Base-by-base conservation (phyloP, 257 asterid species). In the Nicotiana tabacum region DNA sequence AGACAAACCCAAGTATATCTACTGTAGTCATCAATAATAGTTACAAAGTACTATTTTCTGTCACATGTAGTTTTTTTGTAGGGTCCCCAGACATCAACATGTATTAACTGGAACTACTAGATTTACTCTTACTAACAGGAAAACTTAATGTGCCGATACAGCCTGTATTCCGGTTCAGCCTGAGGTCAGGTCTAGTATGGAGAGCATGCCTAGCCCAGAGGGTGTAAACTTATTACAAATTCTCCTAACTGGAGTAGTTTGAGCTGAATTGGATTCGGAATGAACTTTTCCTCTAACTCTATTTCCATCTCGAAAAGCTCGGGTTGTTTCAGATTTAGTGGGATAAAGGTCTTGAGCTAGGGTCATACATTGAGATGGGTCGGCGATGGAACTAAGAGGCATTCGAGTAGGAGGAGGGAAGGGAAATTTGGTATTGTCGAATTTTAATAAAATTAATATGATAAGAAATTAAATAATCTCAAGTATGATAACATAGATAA, bases 361-460 rank as follows among this genome's bases (percentile, higher is more conserved):
- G 32, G 84, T 81, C 8, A 76, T 91, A 85, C 67, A 82, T 24
- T 94, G 98, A 18, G 94, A 90, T 1, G 98, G 97, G 82, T 93
- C 97, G 1, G 93, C 85, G 11, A 95, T 95, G 33, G 96, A 88
- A 83, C 46, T 91, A 48, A 94, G 92, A 24, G 98, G 98, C 60
- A 96, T 56, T 87, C 98, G 82, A n/a, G 89, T 81, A 24, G 90
- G 68, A 35, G 85, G 82, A 57, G 83, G 83, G 32, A 65, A 37
- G 27, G 78, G 87, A 48, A 70, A 4, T 6, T 33, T 86, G 82
- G 66, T 86, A 79, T 35, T 84, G 4, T 80, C 88, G 35, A 83
- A 82, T 32, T 32, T 32, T 32, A 32, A 32, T 32, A 32, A 21
- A 32, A 32, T 32, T 2, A 32, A 32, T 3, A 32, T 32, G 35